Evolutionary conservation across 208 protist genomes (phyloP), one percentile per base, ranked within the genome.

Genomic region (Acanthamoeba triangularis): DNA sequence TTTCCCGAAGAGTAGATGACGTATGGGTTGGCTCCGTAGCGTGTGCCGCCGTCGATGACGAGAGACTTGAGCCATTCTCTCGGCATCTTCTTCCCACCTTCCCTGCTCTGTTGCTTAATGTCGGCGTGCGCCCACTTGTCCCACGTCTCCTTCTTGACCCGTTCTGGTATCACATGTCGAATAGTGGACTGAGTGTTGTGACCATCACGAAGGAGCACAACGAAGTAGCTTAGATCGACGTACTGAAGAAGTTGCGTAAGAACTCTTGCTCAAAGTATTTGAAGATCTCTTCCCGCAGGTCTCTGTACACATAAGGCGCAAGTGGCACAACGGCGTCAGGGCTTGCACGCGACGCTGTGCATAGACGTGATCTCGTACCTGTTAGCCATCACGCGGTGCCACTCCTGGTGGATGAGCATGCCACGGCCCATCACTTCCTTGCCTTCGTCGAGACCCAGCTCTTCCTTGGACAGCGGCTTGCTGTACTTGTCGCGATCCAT

Each of bases 401-500:
- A 92, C 33, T 92, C 85, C 37, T 92, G 85, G 33, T 92, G 85
- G 47, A 87, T 87, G 37, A 92, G 61, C 13, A 92, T 4, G n/a
- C 85, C 85, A 16, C 59, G 25, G 30, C 85, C 33, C 52, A 92
- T 92, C 35, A 92, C 85, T 7, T 72, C 41, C 37, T 74, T 74
- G 59, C 41, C 85, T 35, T 65, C 61, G 20, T 72, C 61, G 18
- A 92, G 56, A 5, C 59, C 85, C 85, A 92, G 56, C 37, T 92
- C 85, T 5, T 92, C 85, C 44, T 92, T 92, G 25, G 85, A 92
- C 56, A 92, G 61, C 3, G 85, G 85, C 59, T 92, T 92, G 59
- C 59, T 92, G 85, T 92, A 92, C 59, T 92, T 92, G 41, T 92
- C 85, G 3, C 85, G 49, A 30, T 92, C 85, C 85, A 92, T 92